Conservation (phyloP, 1,284 basidiomycete genomes). For the Anthracocystis walkeri region DNA sequence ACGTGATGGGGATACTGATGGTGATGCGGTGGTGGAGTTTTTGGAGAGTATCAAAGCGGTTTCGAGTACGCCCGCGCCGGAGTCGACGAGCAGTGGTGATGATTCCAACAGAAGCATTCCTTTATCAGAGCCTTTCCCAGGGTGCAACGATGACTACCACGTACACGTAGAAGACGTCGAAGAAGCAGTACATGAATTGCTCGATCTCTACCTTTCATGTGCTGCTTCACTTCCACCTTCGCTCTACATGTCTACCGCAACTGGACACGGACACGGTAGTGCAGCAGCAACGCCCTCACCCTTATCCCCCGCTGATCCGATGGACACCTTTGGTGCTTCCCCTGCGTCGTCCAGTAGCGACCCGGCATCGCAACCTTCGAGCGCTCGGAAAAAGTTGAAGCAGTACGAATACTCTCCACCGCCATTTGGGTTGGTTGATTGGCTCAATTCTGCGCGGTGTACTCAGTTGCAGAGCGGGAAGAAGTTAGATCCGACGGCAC, state of each 20-base stretch:
- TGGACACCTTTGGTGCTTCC: conserved; percentile 22
- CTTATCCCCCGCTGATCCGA: conserved; percentile 41
- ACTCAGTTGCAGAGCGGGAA: conserved; percentile 13
- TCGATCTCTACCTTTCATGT: conserved; percentile 47
- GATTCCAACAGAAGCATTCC: conserved; percentile 7
- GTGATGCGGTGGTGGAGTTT: conserved; percentile 14
- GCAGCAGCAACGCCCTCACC: conserved; percentile 38
- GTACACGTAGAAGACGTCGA: conserved; percentile 51
- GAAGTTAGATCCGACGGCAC: conserved; percentile 20
- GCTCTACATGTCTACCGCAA: conserved; percentile 27
- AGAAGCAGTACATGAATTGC: conserved; percentile 48
- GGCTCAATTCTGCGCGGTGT: conserved; percentile 39
- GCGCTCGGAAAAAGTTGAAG: conserved; percentile 23
- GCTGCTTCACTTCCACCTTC: conserved; percentile 35
- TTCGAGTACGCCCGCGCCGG: conserved; percentile 19
- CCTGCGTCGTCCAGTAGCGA: conserved; percentile 32
- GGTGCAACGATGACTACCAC: conserved; percentile 19
- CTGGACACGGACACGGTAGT: conserved; percentile 1
- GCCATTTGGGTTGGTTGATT: conserved; percentile 47
- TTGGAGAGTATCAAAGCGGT: conserved; percentile 23
- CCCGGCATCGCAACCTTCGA: conserved; percentile 6
- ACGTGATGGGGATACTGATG: not conserved
- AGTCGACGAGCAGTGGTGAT: not conserved
- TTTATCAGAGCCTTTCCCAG: conserved; percentile 30
- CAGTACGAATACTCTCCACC: conserved; percentile 54